phyloP scores from a whole-genome alignment of 768 basidiomycete species.

The Termitomyces bulborhizus region DNA sequence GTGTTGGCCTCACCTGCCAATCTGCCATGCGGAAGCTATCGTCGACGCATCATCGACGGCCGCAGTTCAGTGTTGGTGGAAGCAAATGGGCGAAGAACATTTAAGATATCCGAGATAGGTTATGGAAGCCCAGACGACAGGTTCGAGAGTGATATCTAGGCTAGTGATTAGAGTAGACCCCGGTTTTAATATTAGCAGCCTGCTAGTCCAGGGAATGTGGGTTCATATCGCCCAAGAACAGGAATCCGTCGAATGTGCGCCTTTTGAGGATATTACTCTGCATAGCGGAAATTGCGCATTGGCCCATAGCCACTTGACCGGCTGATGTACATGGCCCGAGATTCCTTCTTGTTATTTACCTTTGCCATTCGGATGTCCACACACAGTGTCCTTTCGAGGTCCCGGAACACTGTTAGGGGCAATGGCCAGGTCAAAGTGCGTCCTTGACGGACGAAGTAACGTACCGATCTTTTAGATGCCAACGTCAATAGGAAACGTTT shows the following conservation, averaged over 20 bases:
- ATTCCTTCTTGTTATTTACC: neutral
- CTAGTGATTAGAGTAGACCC: neutral
- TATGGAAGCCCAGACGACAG: neutral
- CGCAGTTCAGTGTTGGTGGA: neutral
- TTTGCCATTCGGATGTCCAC: neutral
- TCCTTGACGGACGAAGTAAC: neutral
- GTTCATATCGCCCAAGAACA: neutral
- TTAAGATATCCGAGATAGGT: neutral
- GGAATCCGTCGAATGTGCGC: neutral
- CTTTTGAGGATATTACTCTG: neutral
- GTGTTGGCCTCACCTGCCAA: neutral
- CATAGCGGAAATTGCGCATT: neutral
- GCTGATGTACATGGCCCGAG: neutral
- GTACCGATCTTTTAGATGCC: neutral
- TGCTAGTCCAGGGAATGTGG: neutral
- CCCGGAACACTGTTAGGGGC: neutral
- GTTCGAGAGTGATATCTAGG: neutral
- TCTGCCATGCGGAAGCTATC: neutral
- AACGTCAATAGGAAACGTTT: constrained; percentile 6
- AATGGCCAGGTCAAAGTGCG: neutral
- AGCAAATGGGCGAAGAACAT: neutral
- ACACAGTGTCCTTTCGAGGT: neutral
- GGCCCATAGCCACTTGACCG: neutral
- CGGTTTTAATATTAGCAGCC: neutral
- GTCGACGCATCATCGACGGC: neutral